Evolutionary conservation across 1,284 basidiomycete genomes (phyloP).

Genomic region (Laetiporus sulphureus): DNA sequence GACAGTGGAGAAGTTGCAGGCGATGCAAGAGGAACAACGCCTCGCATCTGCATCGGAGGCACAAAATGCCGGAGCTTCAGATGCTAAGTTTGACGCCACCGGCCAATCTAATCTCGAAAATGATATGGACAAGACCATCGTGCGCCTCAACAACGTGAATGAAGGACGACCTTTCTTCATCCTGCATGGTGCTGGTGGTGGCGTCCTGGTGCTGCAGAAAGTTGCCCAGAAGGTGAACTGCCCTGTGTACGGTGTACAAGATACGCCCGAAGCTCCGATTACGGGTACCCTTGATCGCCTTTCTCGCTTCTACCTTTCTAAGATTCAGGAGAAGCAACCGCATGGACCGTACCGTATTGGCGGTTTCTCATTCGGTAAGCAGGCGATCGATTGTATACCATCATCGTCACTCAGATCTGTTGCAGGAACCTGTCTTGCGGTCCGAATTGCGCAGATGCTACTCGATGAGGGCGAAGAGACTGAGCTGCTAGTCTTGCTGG

Average conservation of each 20-base stretch:
- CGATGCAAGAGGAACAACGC: slow-evolving; percentile 7
- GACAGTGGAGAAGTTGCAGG: slow-evolving; percentile 4
- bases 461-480: slow-evolving; percentile 5
- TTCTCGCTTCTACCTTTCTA: slow-evolving; percentile 9
- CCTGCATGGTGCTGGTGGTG: slow-evolving; percentile 11
- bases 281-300: slow-evolving; percentile 8
- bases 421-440: slow-evolving; percentile 6
- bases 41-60: background rate
- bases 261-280: slow-evolving; percentile 11
- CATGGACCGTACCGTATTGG: slow-evolving; percentile 9
- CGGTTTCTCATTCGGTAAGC: slow-evolving; percentile 11
- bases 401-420: background rate
- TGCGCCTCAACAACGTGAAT: slow-evolving; percentile 6
- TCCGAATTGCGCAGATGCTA: slow-evolving; percentile 5
- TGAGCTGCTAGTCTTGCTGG: slow-evolving; percentile 10
- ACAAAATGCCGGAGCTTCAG: background rate
- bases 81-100: background rate
- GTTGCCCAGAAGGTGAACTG: slow-evolving; percentile 4
- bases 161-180: slow-evolving; percentile 9
- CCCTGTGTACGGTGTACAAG: slow-evolving; percentile 12
- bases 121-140: background rate
- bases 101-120: background rate
- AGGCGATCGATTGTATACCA: background rate
- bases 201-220: slow-evolving; percentile 10
- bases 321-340: slow-evolving; percentile 8